These are phyloP conservation scores for Colletotrichum musicola DNA, from an alignment of 2,329 filamentous ascomycete genomes.

Conservation along the genomic window DNA sequence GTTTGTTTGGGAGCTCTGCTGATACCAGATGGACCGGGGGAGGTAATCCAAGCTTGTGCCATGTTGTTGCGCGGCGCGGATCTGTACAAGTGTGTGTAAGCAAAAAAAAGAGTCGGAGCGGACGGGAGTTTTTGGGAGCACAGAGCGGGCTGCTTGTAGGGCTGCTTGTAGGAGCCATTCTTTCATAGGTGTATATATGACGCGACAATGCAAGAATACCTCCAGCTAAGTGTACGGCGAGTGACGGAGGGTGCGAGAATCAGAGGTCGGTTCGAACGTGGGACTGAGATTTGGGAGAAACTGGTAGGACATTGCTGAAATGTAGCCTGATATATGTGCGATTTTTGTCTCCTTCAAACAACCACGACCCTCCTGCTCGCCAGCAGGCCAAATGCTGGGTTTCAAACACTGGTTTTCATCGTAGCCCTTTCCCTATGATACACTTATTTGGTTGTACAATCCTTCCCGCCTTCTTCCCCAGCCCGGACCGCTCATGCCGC, in stretches of 20 bases:
- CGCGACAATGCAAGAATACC: slow-evolving; percentile 40
- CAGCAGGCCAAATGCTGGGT: background rate
- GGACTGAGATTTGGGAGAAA: background rate
- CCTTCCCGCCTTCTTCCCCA: background rate
- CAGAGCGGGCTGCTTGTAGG: slow-evolving; percentile 36
- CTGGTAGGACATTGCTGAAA: too few relatives aligned
- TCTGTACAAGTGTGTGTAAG: slow-evolving; percentile 38
- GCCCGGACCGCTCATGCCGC: background rate
- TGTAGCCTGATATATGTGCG: background rate
- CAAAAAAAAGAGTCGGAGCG: slow-evolving; percentile 31
- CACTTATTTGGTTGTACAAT: slow-evolving; percentile 19
- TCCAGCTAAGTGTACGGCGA: background rate
- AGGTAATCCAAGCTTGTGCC: slow-evolving; percentile 3
- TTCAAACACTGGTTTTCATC: too few relatives aligned
- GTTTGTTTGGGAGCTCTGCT: background rate
- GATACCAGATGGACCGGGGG: slow-evolving; percentile 2
- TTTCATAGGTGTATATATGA: slow-evolving; percentile 39
- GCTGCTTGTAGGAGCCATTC: slow-evolving; percentile 33
- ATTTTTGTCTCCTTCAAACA: too few relatives aligned
- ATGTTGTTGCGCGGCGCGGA: background rate
- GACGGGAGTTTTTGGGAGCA: slow-evolving; percentile 32
- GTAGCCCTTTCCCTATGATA: slow-evolving; percentile 17
- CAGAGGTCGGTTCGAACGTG: too few relatives aligned
- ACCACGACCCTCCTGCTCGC: background rate
- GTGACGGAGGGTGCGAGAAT: too few relatives aligned